Conservation (phyloP, 306 rosid species). For the Dryas drummondii region DNA sequence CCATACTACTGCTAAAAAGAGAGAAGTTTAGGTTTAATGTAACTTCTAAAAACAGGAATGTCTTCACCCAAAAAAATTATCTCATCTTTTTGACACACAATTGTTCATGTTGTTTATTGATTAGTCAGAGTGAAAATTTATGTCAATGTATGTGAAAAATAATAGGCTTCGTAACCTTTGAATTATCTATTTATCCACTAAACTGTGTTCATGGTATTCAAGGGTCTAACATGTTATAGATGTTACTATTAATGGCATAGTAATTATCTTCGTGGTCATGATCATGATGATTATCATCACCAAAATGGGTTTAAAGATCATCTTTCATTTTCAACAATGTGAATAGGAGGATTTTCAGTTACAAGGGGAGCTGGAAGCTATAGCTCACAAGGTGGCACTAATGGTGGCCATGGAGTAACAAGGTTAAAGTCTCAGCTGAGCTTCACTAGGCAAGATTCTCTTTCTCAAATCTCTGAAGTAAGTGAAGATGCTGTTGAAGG, state of each 20-base stretch:
- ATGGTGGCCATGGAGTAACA: slow-evolving; percentile 42
- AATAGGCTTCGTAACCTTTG: neutral
- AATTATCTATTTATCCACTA: neutral
- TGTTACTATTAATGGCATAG: neutral
- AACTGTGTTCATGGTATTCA: neutral
- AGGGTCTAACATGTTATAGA: neutral
- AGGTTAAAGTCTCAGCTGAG: slow-evolving; percentile 79
- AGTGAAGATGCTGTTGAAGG: slow-evolving; percentile 43
- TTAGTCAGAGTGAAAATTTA: neutral
- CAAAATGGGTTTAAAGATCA: neutral
- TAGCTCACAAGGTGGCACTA: slow-evolving; percentile 44
- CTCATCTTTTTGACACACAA: neutral
- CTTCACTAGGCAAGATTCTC: slow-evolving; percentile 77
- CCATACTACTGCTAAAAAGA: too few relatives aligned
- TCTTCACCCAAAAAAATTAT: neutral
- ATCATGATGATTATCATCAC: neutral
- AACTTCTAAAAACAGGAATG: too few relatives aligned
- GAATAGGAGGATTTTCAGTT: slow-evolving; percentile 67
- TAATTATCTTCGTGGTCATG: neutral
- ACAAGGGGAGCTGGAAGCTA: slow-evolving; percentile 65
- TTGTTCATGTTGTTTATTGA: neutral
- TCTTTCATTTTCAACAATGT: neutral
- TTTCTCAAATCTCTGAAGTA: slow-evolving; percentile 64
- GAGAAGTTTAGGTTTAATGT: too few relatives aligned
- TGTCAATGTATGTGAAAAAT: neutral